A percentile compares a stretch with the other conserved stretches of the same genome.
phyloP scores from a whole-genome alignment of 1,284 basidiomycete genomes.

The Papiliotrema flavescens region DNA sequence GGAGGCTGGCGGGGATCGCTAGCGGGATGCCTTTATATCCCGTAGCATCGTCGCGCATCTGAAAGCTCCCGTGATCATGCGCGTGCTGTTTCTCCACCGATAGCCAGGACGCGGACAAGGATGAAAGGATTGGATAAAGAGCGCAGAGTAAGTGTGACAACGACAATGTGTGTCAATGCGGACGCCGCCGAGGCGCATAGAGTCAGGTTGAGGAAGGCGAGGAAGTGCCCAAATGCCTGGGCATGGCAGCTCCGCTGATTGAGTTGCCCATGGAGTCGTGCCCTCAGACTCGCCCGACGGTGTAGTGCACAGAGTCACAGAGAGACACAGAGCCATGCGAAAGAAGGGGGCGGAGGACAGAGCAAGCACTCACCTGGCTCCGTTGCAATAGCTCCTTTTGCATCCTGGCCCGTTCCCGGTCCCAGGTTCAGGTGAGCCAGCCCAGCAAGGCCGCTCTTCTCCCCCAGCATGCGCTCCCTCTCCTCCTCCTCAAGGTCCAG shows the following conservation, averaged over 20 bases:
- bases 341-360: too few relatives aligned
- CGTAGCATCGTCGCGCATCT: too few relatives aligned
- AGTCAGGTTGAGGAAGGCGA: too few relatives aligned
- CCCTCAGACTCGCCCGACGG: too few relatives aligned
- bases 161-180: not conserved
- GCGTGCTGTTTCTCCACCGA: not conserved
- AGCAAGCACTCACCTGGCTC: conserved; percentile 6
- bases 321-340: too few relatives aligned
- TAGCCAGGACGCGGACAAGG: not conserved
- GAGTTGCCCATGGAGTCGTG: too few relatives aligned
- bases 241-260: too few relatives aligned
- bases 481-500: conserved; percentile 42
- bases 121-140: not conserved
- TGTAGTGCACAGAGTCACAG: too few relatives aligned
- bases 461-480: conserved; percentile 23
- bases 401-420: not conserved
- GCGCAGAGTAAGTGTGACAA: not conserved
- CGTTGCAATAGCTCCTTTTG: not conserved
- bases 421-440: conserved; percentile 1
- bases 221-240: too few relatives aligned
- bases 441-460: not conserved
- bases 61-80: not conserved
- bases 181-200: not conserved
- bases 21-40: not conserved
- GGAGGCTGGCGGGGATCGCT: not conserved